Conservation (phyloP, 1,284 basidiomycete species). For the Sanghuangporus sanghuang region DNA sequence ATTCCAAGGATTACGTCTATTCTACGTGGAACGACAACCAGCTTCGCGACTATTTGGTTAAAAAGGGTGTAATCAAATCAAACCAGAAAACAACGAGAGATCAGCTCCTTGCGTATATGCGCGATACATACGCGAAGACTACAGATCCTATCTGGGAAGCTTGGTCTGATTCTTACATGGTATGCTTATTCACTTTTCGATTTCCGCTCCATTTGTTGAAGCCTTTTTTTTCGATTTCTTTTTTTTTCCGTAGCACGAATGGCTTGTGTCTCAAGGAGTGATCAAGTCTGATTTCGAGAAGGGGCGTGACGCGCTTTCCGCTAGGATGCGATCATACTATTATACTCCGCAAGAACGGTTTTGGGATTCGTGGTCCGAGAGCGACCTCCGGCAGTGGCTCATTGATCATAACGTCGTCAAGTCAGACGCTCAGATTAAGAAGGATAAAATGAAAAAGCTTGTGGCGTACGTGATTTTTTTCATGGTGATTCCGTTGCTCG, state of each 20-base stretch:
- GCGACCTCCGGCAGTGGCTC: slow-evolving; percentile 65
- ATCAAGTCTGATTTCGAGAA: slow-evolving; percentile 55
- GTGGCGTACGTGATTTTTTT: slow-evolving; percentile 42
- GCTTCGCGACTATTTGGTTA: slow-evolving; percentile 65
- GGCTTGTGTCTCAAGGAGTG: slow-evolving; percentile 78
- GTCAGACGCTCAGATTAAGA: slow-evolving; percentile 61
- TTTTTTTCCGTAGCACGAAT: slow-evolving; percentile 49
- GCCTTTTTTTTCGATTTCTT: neutral
- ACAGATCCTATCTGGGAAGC: slow-evolving; percentile 69
- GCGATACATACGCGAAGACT: slow-evolving; percentile 59
- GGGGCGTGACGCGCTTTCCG: slow-evolving; percentile 64
- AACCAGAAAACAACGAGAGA: slow-evolving; percentile 57
- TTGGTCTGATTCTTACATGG: slow-evolving; percentile 84
- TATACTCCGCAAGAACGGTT: slow-evolving; percentile 52
- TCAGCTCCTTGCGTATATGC: slow-evolving; percentile 68
- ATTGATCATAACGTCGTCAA: slow-evolving; percentile 66
- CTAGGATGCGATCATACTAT: slow-evolving; percentile 76
- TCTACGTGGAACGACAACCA: slow-evolving; percentile 82
- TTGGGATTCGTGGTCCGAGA: slow-evolving; percentile 70
- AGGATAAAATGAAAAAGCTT: slow-evolving; percentile 75
- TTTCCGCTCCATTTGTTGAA: neutral
- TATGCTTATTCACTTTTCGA: slow-evolving; percentile 31
- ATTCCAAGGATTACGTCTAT: slow-evolving; percentile 82
- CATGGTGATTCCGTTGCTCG: neutral
- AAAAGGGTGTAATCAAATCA: slow-evolving; percentile 68